These are phyloP conservation scores for Eutrema heterophyllum DNA, from an alignment of 345 rosid species.

Conservation along the genomic window DNA sequence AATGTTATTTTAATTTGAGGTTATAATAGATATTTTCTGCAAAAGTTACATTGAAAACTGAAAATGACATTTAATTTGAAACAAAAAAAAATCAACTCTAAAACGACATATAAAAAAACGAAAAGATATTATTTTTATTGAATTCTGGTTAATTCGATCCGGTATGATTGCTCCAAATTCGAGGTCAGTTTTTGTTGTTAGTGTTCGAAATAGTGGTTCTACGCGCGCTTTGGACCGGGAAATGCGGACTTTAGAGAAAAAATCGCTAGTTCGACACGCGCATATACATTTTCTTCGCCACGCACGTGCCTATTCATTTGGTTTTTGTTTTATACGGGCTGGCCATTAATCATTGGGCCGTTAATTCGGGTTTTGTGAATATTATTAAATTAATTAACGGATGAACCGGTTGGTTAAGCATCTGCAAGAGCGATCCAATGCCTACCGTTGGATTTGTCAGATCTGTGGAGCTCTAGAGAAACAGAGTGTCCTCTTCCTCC, in stretches of 20 bases:
- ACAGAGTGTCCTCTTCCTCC: slow-evolving; percentile 38
- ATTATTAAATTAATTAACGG: neutral
- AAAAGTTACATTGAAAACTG: too few relatives aligned
- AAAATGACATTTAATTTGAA: too few relatives aligned
- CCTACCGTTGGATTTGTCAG: slow-evolving; percentile 31
- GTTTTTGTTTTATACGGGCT: slow-evolving; percentile 15
- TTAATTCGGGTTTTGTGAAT: neutral
- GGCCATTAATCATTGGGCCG: slow-evolving; percentile 8
- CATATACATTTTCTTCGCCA: neutral
- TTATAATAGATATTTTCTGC: too few relatives aligned
- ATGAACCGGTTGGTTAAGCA: slow-evolving; percentile 16
- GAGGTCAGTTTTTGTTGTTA: neutral
- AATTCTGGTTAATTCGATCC: neutral
- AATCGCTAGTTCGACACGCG: neutral
- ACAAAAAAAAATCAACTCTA: too few relatives aligned
- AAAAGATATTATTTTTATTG: neutral
- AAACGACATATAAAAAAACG: too few relatives aligned
- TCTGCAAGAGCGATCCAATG: slow-evolving; percentile 10
- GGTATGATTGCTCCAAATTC: neutral
- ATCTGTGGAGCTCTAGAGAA: slow-evolving; percentile 46
- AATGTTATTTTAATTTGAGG: too few relatives aligned
- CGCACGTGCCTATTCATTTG: slow-evolving; percentile 5
- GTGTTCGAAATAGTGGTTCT: neutral
- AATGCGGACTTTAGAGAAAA: neutral
- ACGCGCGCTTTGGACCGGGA: slow-evolving; percentile 13